These are phyloP conservation scores for Stipa capillata DNA, from an alignment of 176 grass and related monocot species.

Conservation along the genomic window DNA sequence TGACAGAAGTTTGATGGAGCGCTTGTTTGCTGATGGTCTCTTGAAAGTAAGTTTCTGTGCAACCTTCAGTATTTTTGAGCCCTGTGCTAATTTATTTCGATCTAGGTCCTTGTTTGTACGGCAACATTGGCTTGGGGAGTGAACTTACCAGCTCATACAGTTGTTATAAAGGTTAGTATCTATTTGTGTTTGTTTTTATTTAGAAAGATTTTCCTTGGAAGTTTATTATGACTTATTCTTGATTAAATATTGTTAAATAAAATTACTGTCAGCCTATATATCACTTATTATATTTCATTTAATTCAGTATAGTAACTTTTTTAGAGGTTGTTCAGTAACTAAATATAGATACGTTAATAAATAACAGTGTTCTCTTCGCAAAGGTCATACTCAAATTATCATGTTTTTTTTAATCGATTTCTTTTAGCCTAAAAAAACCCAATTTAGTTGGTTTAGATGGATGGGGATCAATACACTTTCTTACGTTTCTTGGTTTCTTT, in stretches of 20 bases:
- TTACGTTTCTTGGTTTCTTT: slow-evolving; percentile 4
- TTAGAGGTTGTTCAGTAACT: neutral
- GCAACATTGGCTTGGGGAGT: slow-evolving; percentile 99
- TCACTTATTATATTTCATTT: slow-evolving; percentile 14
- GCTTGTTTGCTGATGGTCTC: slow-evolving; percentile 74
- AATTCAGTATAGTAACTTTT: neutral
- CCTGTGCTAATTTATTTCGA: slow-evolving; percentile 26
- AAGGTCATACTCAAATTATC: slow-evolving; percentile 8
- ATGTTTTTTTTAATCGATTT: neutral
- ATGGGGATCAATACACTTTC: neutral
- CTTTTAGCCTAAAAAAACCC: neutral
- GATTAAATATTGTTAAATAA: neutral
- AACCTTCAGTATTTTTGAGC: neutral
- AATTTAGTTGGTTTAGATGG: slow-evolving; percentile 1
- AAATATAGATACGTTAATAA: neutral
- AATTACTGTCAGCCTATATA: slow-evolving; percentile 2
- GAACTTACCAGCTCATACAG: slow-evolving; percentile 95
- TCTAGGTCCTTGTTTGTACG: slow-evolving; percentile 94
- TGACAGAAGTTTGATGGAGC: slow-evolving; percentile 87
- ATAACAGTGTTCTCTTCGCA: neutral
- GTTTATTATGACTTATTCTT: neutral
- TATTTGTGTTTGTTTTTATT: neutral
- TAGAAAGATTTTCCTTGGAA: neutral
- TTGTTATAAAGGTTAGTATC: slow-evolving; percentile 83
- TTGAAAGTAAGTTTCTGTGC: slow-evolving; percentile 53